Evolutionary conservation across 768 basidiomycete species (phyloP).

Genomic region (Auricularia sp.): DNA sequence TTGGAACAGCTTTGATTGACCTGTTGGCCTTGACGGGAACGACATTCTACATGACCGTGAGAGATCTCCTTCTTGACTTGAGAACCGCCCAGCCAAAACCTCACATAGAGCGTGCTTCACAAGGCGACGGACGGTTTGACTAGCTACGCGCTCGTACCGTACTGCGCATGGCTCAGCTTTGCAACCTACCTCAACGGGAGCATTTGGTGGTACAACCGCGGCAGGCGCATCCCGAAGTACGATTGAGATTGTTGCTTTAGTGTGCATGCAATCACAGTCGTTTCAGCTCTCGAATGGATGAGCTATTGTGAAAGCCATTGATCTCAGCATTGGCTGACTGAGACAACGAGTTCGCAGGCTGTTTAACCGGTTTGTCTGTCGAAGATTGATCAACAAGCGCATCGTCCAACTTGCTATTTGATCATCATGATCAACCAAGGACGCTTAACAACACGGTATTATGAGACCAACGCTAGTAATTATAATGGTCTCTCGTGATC

Average conservation of each 20-base stretch:
- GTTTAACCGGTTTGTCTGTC: too few species aligned
- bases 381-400: too few species aligned
- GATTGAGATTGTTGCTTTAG: neutral
- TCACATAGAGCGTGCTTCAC: conserved; percentile 29
- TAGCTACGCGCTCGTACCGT: conserved; percentile 51
- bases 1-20: conserved; percentile 44
- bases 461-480: too few species aligned
- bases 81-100: neutral
- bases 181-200: conserved; percentile 64
- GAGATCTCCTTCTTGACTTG: conserved; percentile 6
- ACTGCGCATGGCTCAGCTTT: conserved; percentile 56
- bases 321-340: too few species aligned
- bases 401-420: too few species aligned
- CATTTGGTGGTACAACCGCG: conserved; percentile 44
- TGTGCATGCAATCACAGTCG: too few species aligned
- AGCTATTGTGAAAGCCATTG: too few species aligned
- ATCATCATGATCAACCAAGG: too few species aligned
- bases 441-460: too few species aligned
- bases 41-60: conserved; percentile 50
- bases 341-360: too few species aligned
- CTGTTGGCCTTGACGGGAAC: conserved; percentile 42
- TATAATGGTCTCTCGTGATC: too few species aligned
- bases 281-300: too few species aligned
- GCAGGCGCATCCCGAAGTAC: conserved; percentile 1
- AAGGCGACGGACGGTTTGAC: conserved; percentile 34